Evolutionary conservation across 176 grass and related monocot species (phyloP).

Genomic region (Ensete glaucum): DNA sequence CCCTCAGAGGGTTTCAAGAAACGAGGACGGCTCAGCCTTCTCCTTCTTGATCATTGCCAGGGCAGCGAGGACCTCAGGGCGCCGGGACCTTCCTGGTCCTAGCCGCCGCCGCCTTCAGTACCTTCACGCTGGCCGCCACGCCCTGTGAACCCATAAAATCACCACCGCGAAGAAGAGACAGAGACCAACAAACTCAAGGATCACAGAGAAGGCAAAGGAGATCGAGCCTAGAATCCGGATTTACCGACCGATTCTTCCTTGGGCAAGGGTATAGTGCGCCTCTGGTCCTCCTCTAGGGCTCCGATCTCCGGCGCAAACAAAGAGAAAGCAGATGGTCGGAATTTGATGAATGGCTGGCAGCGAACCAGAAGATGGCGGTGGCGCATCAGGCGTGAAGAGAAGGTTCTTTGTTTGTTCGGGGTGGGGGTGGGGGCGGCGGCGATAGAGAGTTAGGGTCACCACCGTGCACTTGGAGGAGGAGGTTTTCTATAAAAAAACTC

Average conservation of each 20-base stretch:
- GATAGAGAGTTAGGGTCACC: no score
- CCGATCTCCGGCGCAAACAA: slow-evolving; percentile 16
- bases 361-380: no score
- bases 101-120: slow-evolving; percentile 74
- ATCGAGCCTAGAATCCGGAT: no score
- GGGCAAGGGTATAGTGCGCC: background rate
- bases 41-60: slow-evolving; percentile 67
- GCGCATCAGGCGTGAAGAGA: no score
- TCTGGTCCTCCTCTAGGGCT: slow-evolving; percentile 12
- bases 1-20: slow-evolving; percentile 68
- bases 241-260: slow-evolving; percentile 12
- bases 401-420: no score
- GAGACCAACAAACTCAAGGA: background rate
- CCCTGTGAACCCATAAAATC: slow-evolving; percentile 22
- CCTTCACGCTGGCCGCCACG: slow-evolving; percentile 48
- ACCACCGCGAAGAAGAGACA: background rate
- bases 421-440: no score
- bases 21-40: slow-evolving; percentile 50
- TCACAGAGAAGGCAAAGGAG: background rate
- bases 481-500: no score
- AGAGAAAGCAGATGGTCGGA: no score
- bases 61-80: slow-evolving; percentile 41
- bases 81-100: slow-evolving; percentile 65
- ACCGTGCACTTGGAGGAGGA: no score
- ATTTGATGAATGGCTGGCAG: no score